Percentiles rank a stretch among this genome's conserved stretches.
Evolutionary conservation across 352 stramenopile genomes (phyloP).

Genomic region (Globisporangium camurandrum): DNA sequence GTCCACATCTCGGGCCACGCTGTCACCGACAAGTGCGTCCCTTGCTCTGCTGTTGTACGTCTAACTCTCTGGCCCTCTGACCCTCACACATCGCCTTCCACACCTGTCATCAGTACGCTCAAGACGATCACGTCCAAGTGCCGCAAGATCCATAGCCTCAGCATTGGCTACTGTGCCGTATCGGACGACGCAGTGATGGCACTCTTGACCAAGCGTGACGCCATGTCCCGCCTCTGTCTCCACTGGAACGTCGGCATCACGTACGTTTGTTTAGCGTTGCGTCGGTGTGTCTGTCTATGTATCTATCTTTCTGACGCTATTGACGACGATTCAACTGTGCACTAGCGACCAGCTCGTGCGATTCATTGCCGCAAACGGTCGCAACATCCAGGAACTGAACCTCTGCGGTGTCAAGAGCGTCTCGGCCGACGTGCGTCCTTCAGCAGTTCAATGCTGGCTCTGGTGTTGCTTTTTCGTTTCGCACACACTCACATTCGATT

Average conservation of each 20-base stretch:
- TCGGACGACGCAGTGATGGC: slow-evolving; percentile 81
- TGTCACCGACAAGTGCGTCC: slow-evolving; percentile 70
- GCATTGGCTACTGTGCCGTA: slow-evolving; percentile 80
- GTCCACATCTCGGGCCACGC: slow-evolving; percentile 80
- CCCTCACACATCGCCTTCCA: too few relatives aligned
- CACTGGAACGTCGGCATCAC: slow-evolving; percentile 86
- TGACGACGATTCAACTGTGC: too few relatives aligned
- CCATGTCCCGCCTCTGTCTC: slow-evolving; percentile 64
- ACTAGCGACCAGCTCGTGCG: slow-evolving; percentile 72
- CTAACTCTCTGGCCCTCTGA: too few relatives aligned
- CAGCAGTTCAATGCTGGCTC: neutral
- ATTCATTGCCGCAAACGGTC: slow-evolving; percentile 58
- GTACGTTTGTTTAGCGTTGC: slow-evolving; percentile 29
- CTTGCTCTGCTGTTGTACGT: neutral
- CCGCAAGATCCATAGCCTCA: slow-evolving; percentile 82
- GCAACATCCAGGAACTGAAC: slow-evolving; percentile 83
- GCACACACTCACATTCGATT: neutral
- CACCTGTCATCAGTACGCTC: slow-evolving; percentile 50
- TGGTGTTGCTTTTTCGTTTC: too few relatives aligned
- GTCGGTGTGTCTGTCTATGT: neutral
- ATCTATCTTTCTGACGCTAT: neutral
- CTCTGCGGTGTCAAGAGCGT: slow-evolving; percentile 84
- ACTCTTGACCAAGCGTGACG: slow-evolving; percentile 77
- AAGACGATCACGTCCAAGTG: slow-evolving; percentile 86
- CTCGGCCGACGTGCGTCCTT: slow-evolving; percentile 53